phyloP scores from a whole-genome alignment of 78 protist species.

The Thecamonas trahens region DNA sequence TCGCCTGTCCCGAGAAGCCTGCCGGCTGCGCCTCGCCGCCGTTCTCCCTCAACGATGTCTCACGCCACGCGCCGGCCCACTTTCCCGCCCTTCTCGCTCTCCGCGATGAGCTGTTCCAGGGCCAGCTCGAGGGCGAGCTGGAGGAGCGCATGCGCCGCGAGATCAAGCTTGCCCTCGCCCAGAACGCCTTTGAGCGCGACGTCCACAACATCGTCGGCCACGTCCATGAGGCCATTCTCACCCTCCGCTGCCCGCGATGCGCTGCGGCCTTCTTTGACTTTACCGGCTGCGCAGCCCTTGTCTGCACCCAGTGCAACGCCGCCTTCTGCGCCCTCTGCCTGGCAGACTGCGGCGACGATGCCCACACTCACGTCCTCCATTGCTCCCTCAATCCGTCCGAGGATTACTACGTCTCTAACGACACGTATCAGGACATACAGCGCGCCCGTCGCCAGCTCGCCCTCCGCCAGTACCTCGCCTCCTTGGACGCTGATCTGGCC shows the following conservation, averaged over 20 bases:
- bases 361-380: slow-evolving; percentile 6
- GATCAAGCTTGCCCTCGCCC: neutral
- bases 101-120: neutral
- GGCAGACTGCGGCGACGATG: slow-evolving; percentile 16
- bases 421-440: too few species aligned
- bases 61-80: neutral
- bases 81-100: neutral
- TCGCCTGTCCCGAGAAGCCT: neutral
- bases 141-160: neutral
- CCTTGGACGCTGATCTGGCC: too few species aligned
- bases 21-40: neutral
- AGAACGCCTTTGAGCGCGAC: too few species aligned
- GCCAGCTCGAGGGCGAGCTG: neutral
- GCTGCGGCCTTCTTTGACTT: slow-evolving; percentile 12
- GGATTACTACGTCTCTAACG: too few species aligned
- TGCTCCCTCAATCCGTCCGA: neutral
- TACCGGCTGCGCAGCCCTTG: slow-evolving; percentile 19
- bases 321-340: slow-evolving; percentile 23
- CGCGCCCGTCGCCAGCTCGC: too few species aligned
- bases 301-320: neutral
- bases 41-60: neutral
- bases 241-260: slow-evolving; percentile 19
- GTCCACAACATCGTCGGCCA: neutral
- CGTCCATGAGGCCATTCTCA: neutral
- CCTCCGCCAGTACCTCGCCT: too few species aligned